A percentile compares a stretch with the other conserved stretches of the same genome.
These are phyloP conservation scores for Stipa capillata DNA, from an alignment of 176 grass and related monocot genomes.

Conservation along the genomic window DNA sequence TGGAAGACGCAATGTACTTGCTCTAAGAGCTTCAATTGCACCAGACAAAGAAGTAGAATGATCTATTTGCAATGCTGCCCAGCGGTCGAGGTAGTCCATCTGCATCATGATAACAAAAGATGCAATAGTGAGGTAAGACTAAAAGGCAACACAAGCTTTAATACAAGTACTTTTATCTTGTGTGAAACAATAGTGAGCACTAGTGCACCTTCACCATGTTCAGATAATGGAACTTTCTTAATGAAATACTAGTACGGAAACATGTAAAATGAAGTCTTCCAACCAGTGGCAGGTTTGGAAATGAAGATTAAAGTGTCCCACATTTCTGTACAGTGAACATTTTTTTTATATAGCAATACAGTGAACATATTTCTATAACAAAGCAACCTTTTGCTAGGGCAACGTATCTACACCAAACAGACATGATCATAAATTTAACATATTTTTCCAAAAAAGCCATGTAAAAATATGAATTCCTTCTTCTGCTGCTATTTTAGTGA, in stretches of 20 bases:
- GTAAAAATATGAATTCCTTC: not conserved
- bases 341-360: no score
- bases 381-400: not conserved
- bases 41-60: conserved; percentile 58
- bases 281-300: not conserved
- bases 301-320: not conserved
- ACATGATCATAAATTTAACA: not conserved
- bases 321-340: conserved; percentile 13
- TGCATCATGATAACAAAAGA: conserved; percentile 42
- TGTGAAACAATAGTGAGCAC: not conserved
- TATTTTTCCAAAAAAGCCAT: not conserved
- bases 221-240: not conserved
- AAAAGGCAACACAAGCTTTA: not conserved
- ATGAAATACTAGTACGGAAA: not conserved
- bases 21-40: conserved; percentile 81
- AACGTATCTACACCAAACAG: not conserved
- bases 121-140: conserved; percentile 4
- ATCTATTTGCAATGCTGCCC: conserved; percentile 53
- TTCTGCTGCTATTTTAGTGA: not conserved
- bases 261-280: not conserved
- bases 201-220: not conserved
- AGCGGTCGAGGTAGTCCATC: conserved; percentile 66
- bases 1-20: conserved; percentile 84
- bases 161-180: not conserved
- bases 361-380: conserved; percentile 1